Conservation (phyloP, 2,329 filamentous ascomycete genomes). For the Akanthomyces lecanii region DNA sequence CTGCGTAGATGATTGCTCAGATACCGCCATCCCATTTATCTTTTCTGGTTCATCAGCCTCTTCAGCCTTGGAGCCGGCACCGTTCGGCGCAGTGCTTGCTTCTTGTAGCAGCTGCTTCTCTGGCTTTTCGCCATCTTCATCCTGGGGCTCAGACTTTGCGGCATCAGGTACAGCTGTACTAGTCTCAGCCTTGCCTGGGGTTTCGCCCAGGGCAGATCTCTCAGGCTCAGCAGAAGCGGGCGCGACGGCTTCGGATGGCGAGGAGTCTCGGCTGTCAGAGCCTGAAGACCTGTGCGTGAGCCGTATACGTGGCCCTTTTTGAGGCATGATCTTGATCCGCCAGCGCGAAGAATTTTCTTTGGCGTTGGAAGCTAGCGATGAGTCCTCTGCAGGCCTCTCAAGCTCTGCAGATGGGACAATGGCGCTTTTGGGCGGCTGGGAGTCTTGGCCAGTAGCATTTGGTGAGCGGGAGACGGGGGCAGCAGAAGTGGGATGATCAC, state of each 20-base stretch:
- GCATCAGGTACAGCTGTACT: not conserved
- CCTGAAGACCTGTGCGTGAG: too few relatives aligned
- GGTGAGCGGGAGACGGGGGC: not conserved
- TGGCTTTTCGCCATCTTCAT: not conserved
- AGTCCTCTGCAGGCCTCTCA: too few relatives aligned
- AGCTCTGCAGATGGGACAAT: not conserved
- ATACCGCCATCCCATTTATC: not conserved
- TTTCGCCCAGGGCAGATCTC: not conserved
- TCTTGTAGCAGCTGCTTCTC: constrained; percentile 8
- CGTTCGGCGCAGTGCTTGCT: not conserved
- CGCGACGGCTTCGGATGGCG: not conserved
- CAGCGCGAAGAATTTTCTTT: too few relatives aligned
- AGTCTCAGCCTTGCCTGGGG: not conserved
- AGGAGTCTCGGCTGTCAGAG: not conserved
- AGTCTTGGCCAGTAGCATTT: not conserved
- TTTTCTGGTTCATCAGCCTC: not conserved
- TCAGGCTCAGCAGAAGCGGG: not conserved
- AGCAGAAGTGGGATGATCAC: constrained; percentile 5
- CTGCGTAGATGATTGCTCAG: not conserved
- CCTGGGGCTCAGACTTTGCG: not conserved
- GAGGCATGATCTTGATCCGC: too few relatives aligned
- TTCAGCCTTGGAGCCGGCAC: not conserved
- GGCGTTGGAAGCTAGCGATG: too few relatives aligned
- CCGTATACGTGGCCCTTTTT: too few relatives aligned
- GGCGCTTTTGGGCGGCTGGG: not conserved